Percentiles rank a stretch among this genome's conserved stretches.
These are phyloP conservation scores for Neonectria punicea DNA, from an alignment of 2,329 filamentous ascomycete species.

Conservation along the genomic window DNA sequence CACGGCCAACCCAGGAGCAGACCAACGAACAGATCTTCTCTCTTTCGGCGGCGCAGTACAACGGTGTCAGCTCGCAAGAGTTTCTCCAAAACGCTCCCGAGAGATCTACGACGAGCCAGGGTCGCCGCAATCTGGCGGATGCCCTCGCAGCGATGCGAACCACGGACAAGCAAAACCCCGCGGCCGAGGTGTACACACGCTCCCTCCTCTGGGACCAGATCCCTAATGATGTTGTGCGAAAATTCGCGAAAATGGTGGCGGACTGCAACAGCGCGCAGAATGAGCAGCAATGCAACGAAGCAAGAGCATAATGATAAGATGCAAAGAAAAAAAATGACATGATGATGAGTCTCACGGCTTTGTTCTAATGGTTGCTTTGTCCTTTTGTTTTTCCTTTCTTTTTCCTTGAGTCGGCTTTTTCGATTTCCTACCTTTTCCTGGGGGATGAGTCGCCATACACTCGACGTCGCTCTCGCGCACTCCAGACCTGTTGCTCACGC, in stretches of 20 bases:
- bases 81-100: conserved; percentile 70
- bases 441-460: conserved; percentile 45
- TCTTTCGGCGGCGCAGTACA: conserved; percentile 88
- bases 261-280: conserved; percentile 69
- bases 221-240: conserved; percentile 87
- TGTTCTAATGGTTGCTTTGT: conserved; percentile 30
- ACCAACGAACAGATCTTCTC: conserved; percentile 89
- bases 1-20: conserved; percentile 83
- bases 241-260: conserved; percentile 91
- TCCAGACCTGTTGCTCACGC: conserved; percentile 63
- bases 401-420: conserved; percentile 42
- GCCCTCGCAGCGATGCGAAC: conserved; percentile 82
- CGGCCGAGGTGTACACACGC: conserved; percentile 90
- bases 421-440: conserved; percentile 35
- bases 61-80: conserved; percentile 74
- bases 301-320: conserved; percentile 52
- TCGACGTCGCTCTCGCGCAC: conserved; percentile 48
- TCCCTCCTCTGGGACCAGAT: conserved; percentile 96
- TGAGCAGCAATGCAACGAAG: conserved; percentile 56
- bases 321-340: conserved; percentile 50
- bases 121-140: conserved; percentile 81
- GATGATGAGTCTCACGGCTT: conserved; percentile 48
- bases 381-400: conserved; percentile 33
- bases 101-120: conserved; percentile 65
- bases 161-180: conserved; percentile 72